These are phyloP conservation scores for Kodamaea arcana DNA, from an alignment of 1,139 yeast genomes.

Conservation along the genomic window DNA sequence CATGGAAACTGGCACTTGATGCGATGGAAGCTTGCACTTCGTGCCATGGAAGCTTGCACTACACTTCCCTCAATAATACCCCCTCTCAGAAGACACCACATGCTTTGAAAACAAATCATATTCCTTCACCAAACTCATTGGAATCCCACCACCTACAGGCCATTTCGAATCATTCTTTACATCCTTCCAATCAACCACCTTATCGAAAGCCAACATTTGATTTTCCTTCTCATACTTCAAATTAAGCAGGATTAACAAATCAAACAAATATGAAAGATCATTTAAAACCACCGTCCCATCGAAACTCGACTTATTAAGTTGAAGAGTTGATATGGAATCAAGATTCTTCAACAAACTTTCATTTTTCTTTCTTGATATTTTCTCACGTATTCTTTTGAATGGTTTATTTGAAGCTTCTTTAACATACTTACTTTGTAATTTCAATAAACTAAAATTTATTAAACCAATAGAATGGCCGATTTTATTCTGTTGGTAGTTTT, in stretches of 20 bases:
- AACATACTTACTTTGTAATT: conserved; percentile 33
- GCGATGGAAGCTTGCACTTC: too few relatives aligned
- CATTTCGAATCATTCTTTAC: conserved; percentile 39
- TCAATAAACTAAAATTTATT: conserved; percentile 35
- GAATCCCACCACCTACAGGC: conserved; percentile 43
- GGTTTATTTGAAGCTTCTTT: conserved; percentile 13
- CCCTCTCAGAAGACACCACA: neutral
- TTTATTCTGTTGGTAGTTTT: conserved; percentile 37
- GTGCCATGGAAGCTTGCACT: too few relatives aligned
- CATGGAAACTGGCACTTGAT: too few relatives aligned
- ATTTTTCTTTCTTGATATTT: conserved; percentile 26
- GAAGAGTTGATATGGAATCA: conserved; percentile 34
- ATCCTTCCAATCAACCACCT: conserved; percentile 35
- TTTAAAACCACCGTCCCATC: conserved; percentile 35
- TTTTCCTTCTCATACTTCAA: conserved; percentile 43
- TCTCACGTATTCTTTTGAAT: conserved; percentile 22
- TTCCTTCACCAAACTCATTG: conserved; percentile 16
- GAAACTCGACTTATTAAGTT: conserved; percentile 35
- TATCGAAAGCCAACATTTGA: conserved; percentile 37
- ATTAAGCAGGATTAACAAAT: conserved; percentile 34
- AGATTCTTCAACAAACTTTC: conserved; percentile 30
- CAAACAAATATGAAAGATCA: conserved; percentile 38
- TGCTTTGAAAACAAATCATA: conserved; percentile 7
- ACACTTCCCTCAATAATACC: neutral
- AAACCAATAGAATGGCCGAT: conserved; percentile 44